Evolutionary conservation across 2,329 filamentous ascomycete species (phyloP), one percentile per base, ranked within the genome.

Genomic region (Fonsecaea pedrosoi): DNA sequence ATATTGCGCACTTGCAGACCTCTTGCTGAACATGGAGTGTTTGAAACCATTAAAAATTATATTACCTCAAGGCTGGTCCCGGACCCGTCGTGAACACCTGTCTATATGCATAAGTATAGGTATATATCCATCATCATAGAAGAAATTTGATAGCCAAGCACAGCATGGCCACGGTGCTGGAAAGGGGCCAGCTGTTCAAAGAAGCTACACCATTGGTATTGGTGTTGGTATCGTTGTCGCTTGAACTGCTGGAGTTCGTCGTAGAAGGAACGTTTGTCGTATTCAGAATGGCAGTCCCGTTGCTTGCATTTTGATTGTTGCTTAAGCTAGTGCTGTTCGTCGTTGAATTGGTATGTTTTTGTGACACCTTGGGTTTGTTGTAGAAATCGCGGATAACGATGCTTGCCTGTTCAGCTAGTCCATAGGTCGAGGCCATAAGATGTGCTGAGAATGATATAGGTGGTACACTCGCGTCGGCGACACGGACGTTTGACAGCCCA

Each of bases 401-500:
- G 54, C 71, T 73, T 6, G 75, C 75, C 61, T 72, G 73, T 58
- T 78, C 76, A 3, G 76, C 76, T 10, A 78, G 37, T 0, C 75
- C 76, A 40, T 77, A 78, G 12, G 76, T 78, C 13, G 75, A 76
- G 4, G 72, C 63, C 76, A 78, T 77, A 18, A 78, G 70, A 67
- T 78, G 76, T 1, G 76, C 75, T 0, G 76, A 76, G 58, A 78
- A 68, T 1, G 76, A 59, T 18, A 79, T 69, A 1, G 77, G 77
- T 35, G 78, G 74, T 13, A 77, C 69, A 68, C 75, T 77, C 2
- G 77, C 77, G 59, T 79, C 78, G 9, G 77, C 75, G 4, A 79
- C 74, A 3, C 78, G 70, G 58, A 79, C 60, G 30, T 74, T 74
- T 1, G 68, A 58, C 0, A 76, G 73, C 6, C 82, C 82, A 60